A percentile compares a stretch with the other conserved stretches of the same genome.
phyloP scores from a whole-genome alignment of 139 green algal genomes.

The Tetraselmis chui region DNA sequence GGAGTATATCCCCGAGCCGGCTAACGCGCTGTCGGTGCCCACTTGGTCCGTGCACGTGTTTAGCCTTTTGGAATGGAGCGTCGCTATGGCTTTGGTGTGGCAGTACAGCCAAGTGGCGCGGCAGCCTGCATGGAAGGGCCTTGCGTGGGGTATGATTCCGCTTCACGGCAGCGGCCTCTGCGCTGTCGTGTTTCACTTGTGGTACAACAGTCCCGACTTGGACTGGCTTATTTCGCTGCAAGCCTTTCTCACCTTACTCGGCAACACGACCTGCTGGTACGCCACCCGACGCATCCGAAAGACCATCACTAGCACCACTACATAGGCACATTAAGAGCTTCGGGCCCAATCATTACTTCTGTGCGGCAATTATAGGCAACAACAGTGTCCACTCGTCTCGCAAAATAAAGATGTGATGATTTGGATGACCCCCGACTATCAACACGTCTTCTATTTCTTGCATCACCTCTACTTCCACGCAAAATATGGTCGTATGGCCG shows the following conservation, averaged over 20 bases:
- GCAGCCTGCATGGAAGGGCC: neutral
- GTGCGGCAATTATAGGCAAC: too few relatives aligned
- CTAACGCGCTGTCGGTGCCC: conserved; percentile 2
- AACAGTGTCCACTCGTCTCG: too few relatives aligned
- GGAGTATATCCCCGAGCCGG: neutral
- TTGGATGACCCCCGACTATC: too few relatives aligned
- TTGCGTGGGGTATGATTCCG: conserved; percentile 10
- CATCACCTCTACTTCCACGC: too few relatives aligned
- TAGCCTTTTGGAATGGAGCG: conserved; percentile 1
- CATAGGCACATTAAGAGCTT: too few relatives aligned
- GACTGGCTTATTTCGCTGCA: conserved; percentile 7
- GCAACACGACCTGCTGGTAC: conserved; percentile 7
- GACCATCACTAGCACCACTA: too few relatives aligned
- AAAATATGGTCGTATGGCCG: too few relatives aligned
- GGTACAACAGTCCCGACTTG: conserved; percentile 5
- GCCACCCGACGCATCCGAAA: conserved; percentile 2
- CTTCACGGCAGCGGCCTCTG: conserved; percentile 4
- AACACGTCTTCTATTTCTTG: too few relatives aligned
- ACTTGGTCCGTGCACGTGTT: neutral
- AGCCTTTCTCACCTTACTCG: conserved; percentile 4
- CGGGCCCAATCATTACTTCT: too few relatives aligned
- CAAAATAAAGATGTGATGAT: too few relatives aligned
- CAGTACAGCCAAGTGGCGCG: neutral
- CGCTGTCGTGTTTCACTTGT: conserved; percentile 6
- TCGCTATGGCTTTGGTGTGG: conserved; percentile 10